phyloP scores from a whole-genome alignment of 176 grass and related monocot genomes.

The Chrysopogon serrulatus region DNA sequence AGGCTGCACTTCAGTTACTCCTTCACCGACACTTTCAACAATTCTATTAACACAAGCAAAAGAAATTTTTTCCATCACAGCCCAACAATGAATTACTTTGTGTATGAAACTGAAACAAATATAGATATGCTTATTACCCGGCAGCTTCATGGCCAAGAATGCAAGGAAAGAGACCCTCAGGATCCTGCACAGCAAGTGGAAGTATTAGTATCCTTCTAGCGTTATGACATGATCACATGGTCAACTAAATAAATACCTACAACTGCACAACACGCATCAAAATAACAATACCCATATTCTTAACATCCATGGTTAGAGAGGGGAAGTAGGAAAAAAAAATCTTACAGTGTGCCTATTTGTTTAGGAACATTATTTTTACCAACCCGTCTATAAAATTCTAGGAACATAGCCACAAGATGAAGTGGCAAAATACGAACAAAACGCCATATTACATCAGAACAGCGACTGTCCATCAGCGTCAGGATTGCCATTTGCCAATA shows the following conservation, averaged over 20 bases:
- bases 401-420: not conserved
- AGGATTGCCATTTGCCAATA: not conserved
- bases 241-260: not conserved
- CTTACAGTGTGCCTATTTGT: not conserved
- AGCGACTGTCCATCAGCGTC: not conserved
- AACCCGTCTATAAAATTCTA: not conserved
- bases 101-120: not conserved
- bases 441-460: not conserved
- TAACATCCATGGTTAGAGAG: not conserved
- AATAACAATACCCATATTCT: not conserved
- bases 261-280: not conserved
- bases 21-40: slow-evolving; percentile 96
- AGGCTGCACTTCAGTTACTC: slow-evolving; percentile 83
- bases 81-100: not conserved
- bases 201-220: not conserved
- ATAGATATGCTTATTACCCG: slow-evolving; percentile 58
- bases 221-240: not conserved
- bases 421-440: not conserved
- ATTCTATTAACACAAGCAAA: slow-evolving; percentile 27
- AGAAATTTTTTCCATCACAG: not conserved
- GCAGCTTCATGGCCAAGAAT: slow-evolving; percentile 98
- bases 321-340: not conserved
- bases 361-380: not conserved
- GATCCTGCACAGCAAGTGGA: slow-evolving; percentile 59
- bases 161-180: slow-evolving; percentile 97